These are phyloP conservation scores for Cercospora nicotianae DNA, from an alignment of 2,329 filamentous ascomycete genomes.

Conservation along the genomic window DNA sequence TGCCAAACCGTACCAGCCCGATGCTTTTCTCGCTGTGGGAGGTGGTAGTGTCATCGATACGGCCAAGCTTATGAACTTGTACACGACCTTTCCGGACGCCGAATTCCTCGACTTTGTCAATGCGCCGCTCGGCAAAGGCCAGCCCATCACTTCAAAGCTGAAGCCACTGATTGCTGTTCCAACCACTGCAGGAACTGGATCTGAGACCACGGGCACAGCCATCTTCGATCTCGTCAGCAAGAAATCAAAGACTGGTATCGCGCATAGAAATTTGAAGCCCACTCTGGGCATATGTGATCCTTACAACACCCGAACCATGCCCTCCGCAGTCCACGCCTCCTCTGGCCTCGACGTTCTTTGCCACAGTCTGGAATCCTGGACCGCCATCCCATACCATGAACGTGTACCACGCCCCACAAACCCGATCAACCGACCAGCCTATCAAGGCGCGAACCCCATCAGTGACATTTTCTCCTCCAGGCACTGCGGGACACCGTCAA, in stretches of 20 bases:
- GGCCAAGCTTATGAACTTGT: conserved; percentile 97
- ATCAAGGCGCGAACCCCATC: conserved; percentile 96
- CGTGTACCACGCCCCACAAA: conserved; percentile 81
- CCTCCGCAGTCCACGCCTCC: conserved; percentile 84
- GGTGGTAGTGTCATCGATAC: conserved; percentile 97
- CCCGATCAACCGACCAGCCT: conserved; percentile 86
- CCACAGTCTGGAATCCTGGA: conserved; percentile 95
- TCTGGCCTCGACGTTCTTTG: conserved; percentile 94
- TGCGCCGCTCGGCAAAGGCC: conserved; percentile 82
- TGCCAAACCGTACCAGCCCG: conserved; percentile 74
- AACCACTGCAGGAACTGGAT: conserved; percentile 83
- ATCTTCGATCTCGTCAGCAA: conserved; percentile 94
- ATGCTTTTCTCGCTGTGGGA: conserved; percentile 89
- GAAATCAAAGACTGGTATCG: conserved; percentile 91
- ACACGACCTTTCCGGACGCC: conserved; percentile 84
- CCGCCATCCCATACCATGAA: conserved; percentile 90
- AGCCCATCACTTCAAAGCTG: conserved; percentile 69
- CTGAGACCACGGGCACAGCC: conserved; percentile 94
- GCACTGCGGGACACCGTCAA: conserved; percentile 82
- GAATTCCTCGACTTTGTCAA: conserved; percentile 98
- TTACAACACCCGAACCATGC: conserved; percentile 94
- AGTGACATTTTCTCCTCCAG: conserved; percentile 94
- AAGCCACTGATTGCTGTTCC: conserved; percentile 79
- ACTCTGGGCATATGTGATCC: conserved; percentile 85
- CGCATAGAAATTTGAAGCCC: conserved; percentile 92